phyloP scores from a whole-genome alignment of 768 basidiomycete genomes.

The Russula dissimulans region DNA sequence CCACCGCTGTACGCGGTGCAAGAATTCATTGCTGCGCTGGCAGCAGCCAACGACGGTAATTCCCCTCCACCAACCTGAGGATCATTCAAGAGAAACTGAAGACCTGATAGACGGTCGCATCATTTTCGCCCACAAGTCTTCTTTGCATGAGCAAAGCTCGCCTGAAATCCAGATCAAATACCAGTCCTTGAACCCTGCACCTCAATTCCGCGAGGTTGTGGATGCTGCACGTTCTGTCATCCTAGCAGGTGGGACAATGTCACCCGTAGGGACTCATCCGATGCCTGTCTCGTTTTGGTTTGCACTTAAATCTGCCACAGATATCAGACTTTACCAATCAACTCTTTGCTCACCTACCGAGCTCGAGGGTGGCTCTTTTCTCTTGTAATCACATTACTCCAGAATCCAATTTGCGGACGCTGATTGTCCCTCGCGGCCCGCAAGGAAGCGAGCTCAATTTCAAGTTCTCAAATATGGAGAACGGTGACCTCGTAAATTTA shows the following conservation, averaged over 20 bases:
- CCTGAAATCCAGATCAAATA: constrained; percentile 62
- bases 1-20: constrained; percentile 78
- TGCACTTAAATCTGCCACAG: constrained; percentile 32
- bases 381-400: constrained; percentile 94
- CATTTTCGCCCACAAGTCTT: constrained; percentile 33
- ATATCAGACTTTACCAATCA: constrained; percentile 81
- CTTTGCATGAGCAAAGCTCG: constrained; percentile 30
- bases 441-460: constrained; percentile 68
- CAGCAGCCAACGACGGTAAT: constrained; percentile 64
- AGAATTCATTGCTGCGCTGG: constrained; percentile 68
- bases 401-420: constrained; percentile 59
- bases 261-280: constrained; percentile 54
- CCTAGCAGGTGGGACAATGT: constrained; percentile 96
- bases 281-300: neutral
- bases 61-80: neutral
- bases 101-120: constrained; percentile 61
- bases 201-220: constrained; percentile 76
- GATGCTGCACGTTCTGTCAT: constrained; percentile 76
- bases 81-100: neutral
- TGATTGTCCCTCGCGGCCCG: constrained; percentile 70
- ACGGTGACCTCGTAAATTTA: constrained; percentile 40
- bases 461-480: constrained; percentile 65
- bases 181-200: constrained; percentile 85
- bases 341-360: constrained; percentile 58
- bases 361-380: constrained; percentile 62